Base-by-base conservation (phyloP, 2,329 filamentous ascomycete genomes). In the Paraphoma chrysanthemicola region DNA sequence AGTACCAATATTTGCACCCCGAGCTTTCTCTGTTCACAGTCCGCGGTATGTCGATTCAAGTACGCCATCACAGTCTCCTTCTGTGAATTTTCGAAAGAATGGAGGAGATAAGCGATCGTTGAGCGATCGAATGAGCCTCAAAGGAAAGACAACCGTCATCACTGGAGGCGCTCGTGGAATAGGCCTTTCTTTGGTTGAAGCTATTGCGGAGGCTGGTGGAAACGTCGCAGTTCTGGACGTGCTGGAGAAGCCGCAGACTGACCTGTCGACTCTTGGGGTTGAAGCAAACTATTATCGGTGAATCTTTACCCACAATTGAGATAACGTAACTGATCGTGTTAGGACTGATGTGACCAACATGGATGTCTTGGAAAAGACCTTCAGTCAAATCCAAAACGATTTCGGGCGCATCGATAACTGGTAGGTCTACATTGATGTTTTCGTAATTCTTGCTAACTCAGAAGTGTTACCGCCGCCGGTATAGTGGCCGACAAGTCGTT, bases 121-220 rank as follows among this genome's bases (percentile, higher is more conserved):
- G 28, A 29, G 16, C 42, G 31, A 46, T 38, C 31, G 18, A 1
- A 29, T 54, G 28, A 29, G 23, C 28, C 44, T 54, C 12, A 48
- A 43, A 38, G 51, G 44, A n/a, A 29, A 39, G 6, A 54, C 36
- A 29, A 43, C 28, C 11, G 45, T 54, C 11, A 33, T 54, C 45
- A 54, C 51, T 10, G 51, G 51, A n/a, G 51, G 51, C n/a, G 51
- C 51, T 48, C 38, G 39, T n/a, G 51, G 51, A 12, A 43, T 54
- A 10, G 51, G 51, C 30, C 44, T 48, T 10, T 36, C 51, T 11
- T 36, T 54, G 14, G 39, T 29, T 14, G 14, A 39, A 6, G 51
- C 51, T 14, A 28, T 44, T 23, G 51, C 51, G 12, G 51, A 54
- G 33, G 39, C 42, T 16, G 51, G 45, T 7, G 45, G 51, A 16